Base-by-base conservation (phyloP, 208 protist species). In the Wallacemonas collosoma region DNA sequence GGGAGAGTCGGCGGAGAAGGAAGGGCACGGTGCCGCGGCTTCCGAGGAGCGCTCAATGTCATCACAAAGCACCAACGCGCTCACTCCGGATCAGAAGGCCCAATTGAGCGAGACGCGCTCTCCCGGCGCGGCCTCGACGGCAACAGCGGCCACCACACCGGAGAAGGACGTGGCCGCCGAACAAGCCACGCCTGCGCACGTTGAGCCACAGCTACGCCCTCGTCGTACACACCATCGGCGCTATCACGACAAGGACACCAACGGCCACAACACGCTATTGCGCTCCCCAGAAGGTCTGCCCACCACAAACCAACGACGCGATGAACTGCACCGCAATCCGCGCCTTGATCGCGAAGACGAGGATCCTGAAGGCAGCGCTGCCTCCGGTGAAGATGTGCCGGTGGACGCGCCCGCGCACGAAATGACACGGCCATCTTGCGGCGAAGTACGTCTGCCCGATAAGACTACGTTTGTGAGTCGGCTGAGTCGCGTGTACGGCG, bases 31-130 rank as follows among this genome's bases (percentile, higher is more conserved):
- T 9, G 47, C 43, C 1, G 36, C 39, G 1, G 53, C 56, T 5
- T 62, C 17, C 4, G 78, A 47, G 4, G 72, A 73, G 36, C 39
- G 50, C 2, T 76, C 74, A 4, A 40, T 56, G 35, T 57, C 74
- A 3, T 79, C 67, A 39, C 79, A 74, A 1, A 75, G 67, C 71
- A 74, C 73, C 15, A 73, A 72, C 50, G 71, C 61, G 2, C 73
- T 71, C 8, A 72, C 73, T 0, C 71, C 71, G 7, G 63, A 83
- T 54, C 15, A 62, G 39, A 68, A 51, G 17, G 65, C 38, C 6
- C 56, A 57, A 26, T 14, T 5, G 1, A 26, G 2, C 17, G n/a
- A 2, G 38, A 69, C 35, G 26, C 26, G 26, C 26, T 26, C 39
- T 11, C 58, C 41, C n/a, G 41, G 39, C 1, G 5, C 47, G 62